Conservation (phyloP, 2,329 filamentous ascomycete species). For the Fusarium odoratissimum region DNA sequence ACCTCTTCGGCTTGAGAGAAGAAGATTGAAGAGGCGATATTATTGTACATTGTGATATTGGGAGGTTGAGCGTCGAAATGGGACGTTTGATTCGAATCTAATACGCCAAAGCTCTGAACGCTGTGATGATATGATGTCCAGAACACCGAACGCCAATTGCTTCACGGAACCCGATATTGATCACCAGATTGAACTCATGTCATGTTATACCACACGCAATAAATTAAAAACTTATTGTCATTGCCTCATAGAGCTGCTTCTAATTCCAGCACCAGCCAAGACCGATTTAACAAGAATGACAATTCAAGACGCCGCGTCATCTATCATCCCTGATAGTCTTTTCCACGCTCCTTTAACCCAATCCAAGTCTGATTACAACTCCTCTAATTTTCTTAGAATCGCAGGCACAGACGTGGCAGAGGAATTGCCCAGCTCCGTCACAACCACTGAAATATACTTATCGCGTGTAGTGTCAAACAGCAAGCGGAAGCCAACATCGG, state of each 20-base stretch:
- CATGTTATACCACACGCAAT: not conserved
- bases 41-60: slow-evolving; percentile 43
- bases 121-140: slow-evolving; percentile 16
- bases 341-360: slow-evolving; percentile 26
- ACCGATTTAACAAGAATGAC: not conserved
- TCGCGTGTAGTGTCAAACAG: slow-evolving; percentile 94
- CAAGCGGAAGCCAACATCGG: slow-evolving; percentile 67
- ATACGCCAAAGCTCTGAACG: slow-evolving; percentile 13
- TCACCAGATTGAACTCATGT: not conserved
- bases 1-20: slow-evolving; percentile 4
- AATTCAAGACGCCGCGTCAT: slow-evolving; percentile 31
- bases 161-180: not conserved
- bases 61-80: slow-evolving; percentile 43
- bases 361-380: slow-evolving; percentile 54
- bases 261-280: slow-evolving; percentile 17
- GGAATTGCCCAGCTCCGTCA: slow-evolving; percentile 90
- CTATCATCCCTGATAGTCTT: slow-evolving; percentile 18
- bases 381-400: slow-evolving; percentile 67
- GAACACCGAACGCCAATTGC: not conserved
- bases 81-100: slow-evolving; percentile 40
- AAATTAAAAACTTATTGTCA: slow-evolving; percentile 8
- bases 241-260: slow-evolving; percentile 18
- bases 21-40: slow-evolving; percentile 12
- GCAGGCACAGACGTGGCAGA: slow-evolving; percentile 86
- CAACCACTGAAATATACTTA: slow-evolving; percentile 86